phyloP scores from a whole-genome alignment of 768 basidiomycete species.

The Pleurotus giganteus region DNA sequence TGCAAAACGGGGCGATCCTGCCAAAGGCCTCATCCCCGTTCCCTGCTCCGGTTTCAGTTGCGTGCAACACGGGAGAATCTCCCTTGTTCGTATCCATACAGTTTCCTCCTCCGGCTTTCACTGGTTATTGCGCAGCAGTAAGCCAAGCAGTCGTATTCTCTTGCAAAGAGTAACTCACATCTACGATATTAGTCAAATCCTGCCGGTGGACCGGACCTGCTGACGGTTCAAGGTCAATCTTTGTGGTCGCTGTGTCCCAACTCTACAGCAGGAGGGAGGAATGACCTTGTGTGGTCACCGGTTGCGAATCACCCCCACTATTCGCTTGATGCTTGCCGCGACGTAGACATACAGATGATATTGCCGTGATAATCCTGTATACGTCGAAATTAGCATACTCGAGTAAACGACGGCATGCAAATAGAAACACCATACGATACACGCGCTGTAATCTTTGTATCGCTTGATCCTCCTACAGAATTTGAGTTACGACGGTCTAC shows the following conservation, averaged over 20 bases:
- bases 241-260: conserved; percentile 25
- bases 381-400: no score
- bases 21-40: conserved; percentile 24
- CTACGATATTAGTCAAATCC: conserved; percentile 8
- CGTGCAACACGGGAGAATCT: conserved; percentile 37
- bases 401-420: no score
- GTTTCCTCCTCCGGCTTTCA: conserved; percentile 39
- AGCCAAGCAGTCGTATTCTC: conserved; percentile 10
- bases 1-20: not conserved
- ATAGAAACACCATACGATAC: no score
- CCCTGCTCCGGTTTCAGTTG: conserved; percentile 35
- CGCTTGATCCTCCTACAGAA: no score
- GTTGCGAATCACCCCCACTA: conserved; percentile 24
- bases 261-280: conserved; percentile 18
- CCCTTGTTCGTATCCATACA: conserved; percentile 41
- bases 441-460: no score
- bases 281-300: conserved; percentile 26
- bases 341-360: conserved; percentile 13
- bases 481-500: no score
- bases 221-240: conserved; percentile 33
- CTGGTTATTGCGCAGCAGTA: conserved; percentile 39
- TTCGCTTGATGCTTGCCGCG: conserved; percentile 13
- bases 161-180: not conserved
- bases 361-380: not conserved
- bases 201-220: conserved; percentile 28